Percentiles rank a stretch among this genome's conserved stretches.
Evolutionary conservation across 2,329 filamentous ascomycete species (phyloP).

Genomic region (Fusarium clavum): DNA sequence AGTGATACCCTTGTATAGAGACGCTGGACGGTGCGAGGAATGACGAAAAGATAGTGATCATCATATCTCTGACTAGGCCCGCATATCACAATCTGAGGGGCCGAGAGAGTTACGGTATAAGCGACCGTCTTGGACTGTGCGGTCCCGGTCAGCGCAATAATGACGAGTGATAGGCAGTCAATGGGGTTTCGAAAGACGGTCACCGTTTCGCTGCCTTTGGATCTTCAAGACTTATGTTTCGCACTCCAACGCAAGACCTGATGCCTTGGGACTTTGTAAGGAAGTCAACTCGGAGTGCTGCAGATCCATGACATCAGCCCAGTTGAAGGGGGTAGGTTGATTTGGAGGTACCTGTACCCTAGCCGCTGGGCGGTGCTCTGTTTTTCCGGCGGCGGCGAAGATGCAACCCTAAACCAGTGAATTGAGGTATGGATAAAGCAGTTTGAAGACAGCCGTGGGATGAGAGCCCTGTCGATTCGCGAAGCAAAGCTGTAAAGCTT

Average conservation of each 20-base stretch:
- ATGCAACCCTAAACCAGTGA: slow-evolving; percentile 24
- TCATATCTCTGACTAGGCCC: neutral
- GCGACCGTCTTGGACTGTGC: slow-evolving; percentile 40
- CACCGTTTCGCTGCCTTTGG: slow-evolving; percentile 37
- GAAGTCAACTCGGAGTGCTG: slow-evolving; percentile 37
- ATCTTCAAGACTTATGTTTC: slow-evolving; percentile 8
- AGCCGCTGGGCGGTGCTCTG: slow-evolving; percentile 31
- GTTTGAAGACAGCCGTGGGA: slow-evolving; percentile 14
- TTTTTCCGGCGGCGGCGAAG: slow-evolving; percentile 29
- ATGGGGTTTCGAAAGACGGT: slow-evolving; percentile 36
- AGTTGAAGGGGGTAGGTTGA: slow-evolving; percentile 27
- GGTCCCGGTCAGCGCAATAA: slow-evolving; percentile 17
- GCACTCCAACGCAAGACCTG: slow-evolving; percentile 11
- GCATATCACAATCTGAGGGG: slow-evolving; percentile 32
- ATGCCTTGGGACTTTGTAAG: slow-evolving; percentile 6
- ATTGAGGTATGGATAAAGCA: slow-evolving; percentile 6
- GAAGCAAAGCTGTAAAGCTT: slow-evolving; percentile 21
- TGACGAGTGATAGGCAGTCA: slow-evolving; percentile 16
- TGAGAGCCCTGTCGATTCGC: slow-evolving; percentile 12
- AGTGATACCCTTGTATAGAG: slow-evolving; percentile 6
- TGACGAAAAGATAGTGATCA: slow-evolving; percentile 34
- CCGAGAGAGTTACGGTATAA: slow-evolving; percentile 23
- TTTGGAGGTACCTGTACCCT: slow-evolving; percentile 27
- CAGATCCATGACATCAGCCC: slow-evolving; percentile 52
- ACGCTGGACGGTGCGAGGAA: slow-evolving; percentile 30